Evolutionary conservation across 2,329 filamentous ascomycete species (phyloP).

Genomic region (Scytalidium lignicola): DNA sequence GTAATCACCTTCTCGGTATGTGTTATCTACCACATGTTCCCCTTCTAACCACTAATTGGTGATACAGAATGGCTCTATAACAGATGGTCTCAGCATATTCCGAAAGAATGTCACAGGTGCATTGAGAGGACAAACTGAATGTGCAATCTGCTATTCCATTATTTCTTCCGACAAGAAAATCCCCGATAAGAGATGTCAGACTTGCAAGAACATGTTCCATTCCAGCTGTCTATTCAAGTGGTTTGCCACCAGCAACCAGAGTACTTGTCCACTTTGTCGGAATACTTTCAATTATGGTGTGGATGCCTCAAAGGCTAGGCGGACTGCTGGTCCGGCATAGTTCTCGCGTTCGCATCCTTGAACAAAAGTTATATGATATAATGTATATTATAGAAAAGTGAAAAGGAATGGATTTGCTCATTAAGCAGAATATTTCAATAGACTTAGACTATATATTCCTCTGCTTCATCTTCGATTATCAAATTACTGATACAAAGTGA

Average conservation of each 20-base stretch:
- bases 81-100: slow-evolving; percentile 82
- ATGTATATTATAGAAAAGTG: neutral
- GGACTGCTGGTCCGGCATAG: slow-evolving; percentile 6
- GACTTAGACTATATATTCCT: too few species aligned
- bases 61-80: slow-evolving; percentile 68
- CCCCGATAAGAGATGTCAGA: slow-evolving; percentile 85
- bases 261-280: slow-evolving; percentile 86
- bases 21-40: slow-evolving; percentile 3
- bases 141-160: slow-evolving; percentile 94
- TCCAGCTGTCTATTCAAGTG: slow-evolving; percentile 87
- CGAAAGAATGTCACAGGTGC: slow-evolving; percentile 81
- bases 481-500: too few species aligned
- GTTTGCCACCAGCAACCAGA: slow-evolving; percentile 92
- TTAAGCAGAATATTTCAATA: neutral
- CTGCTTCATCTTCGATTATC: too few species aligned
- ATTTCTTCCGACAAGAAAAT: slow-evolving; percentile 83
- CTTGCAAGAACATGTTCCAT: slow-evolving; percentile 94
- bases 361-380: neutral
- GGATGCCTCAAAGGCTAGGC: slow-evolving; percentile 6
- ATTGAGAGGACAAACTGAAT: slow-evolving; percentile 89
- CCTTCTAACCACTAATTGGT: slow-evolving; percentile 1
- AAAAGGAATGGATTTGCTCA: neutral
- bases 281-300: slow-evolving; percentile 68
- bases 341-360: neutral
- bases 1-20: slow-evolving; percentile 82